A percentile compares a stretch with the other conserved stretches of the same genome.
Evolutionary conservation across 2,329 filamentous ascomycete genomes (phyloP).

Genomic region (Exophiala sp.): DNA sequence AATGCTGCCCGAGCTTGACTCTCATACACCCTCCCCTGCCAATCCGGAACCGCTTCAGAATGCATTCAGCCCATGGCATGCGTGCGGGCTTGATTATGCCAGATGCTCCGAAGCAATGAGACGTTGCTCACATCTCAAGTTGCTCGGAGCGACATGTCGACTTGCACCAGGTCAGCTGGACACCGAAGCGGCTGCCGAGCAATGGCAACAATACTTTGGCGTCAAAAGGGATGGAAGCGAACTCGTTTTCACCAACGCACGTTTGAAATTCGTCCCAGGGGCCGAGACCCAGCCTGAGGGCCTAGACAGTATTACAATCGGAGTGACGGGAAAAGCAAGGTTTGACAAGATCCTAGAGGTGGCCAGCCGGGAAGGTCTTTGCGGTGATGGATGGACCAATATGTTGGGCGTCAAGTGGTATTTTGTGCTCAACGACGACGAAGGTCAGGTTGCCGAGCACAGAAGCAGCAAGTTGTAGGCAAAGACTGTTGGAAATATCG

Average conservation of each 20-base stretch:
- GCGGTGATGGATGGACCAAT: constrained; percentile 33
- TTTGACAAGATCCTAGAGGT: constrained; percentile 34
- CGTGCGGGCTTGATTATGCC: constrained; percentile 38
- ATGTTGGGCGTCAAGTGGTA: constrained; percentile 41
- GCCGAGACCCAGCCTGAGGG: constrained; percentile 35
- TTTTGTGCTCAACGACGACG: constrained; percentile 26
- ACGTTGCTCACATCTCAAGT: constrained; percentile 34
- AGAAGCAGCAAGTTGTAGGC: constrained; percentile 7
- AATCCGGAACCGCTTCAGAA: constrained; percentile 39
- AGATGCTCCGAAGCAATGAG: constrained; percentile 39
- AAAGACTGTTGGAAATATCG: background rate
- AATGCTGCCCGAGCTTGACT: constrained; percentile 45
- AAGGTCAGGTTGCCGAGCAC: background rate
- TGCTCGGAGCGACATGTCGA: constrained; percentile 36
- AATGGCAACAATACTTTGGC: constrained; percentile 43
- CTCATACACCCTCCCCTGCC: constrained; percentile 32
- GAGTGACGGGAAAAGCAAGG: constrained; percentile 34
- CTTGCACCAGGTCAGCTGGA: constrained; percentile 38
- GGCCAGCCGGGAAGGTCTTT: constrained; percentile 33
- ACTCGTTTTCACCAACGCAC: constrained; percentile 34
- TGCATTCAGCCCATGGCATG: constrained; percentile 45
- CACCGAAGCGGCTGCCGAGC: constrained; percentile 35
- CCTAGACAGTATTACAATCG: constrained; percentile 38
- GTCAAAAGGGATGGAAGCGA: constrained; percentile 24
- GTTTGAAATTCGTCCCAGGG: constrained; percentile 37